Evolutionary conservation across 2,329 filamentous ascomycete species (phyloP).

Genomic region (Orbilia quercus): DNA sequence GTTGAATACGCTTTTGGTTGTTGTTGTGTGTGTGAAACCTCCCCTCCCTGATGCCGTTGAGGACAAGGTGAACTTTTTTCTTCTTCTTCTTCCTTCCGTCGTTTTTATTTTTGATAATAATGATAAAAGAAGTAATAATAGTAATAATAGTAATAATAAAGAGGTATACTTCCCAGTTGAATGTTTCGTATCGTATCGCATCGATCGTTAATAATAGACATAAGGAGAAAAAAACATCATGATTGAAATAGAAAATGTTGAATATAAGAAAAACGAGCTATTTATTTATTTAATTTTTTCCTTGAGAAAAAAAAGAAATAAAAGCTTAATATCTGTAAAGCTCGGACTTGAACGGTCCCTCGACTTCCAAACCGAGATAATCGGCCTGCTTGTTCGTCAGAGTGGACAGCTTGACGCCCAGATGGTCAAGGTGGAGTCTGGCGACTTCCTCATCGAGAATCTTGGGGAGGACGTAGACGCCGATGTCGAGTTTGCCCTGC

Average conservation of each 20-base stretch:
- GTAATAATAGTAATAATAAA: not conserved
- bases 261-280: not conserved
- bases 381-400: constrained; percentile 89
- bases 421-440: constrained; percentile 88
- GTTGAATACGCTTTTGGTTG: constrained; percentile 49
- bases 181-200: constrained; percentile 58
- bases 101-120: no score
- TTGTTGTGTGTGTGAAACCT: constrained; percentile 41
- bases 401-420: constrained; percentile 85
- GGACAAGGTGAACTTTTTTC: constrained; percentile 49
- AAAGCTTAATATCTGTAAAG: constrained; percentile 78
- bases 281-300: not conserved
- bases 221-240: constrained; percentile 49
- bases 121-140: constrained; percentile 56
- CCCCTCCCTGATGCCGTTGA: constrained; percentile 53
- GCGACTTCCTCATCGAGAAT: constrained; percentile 99
- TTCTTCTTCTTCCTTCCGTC: not conserved
- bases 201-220: constrained; percentile 57
- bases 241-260: constrained; percentile 22
- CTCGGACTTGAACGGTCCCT: constrained; percentile 96
- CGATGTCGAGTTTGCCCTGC: constrained; percentile 82
- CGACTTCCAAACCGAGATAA: constrained; percentile 85
- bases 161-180: constrained; percentile 60
- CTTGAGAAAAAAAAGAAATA: not conserved
- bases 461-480: constrained; percentile 98